Evolutionary conservation across 441 rosid genomes (phyloP).

Genomic region (Erysimum pusillum): DNA sequence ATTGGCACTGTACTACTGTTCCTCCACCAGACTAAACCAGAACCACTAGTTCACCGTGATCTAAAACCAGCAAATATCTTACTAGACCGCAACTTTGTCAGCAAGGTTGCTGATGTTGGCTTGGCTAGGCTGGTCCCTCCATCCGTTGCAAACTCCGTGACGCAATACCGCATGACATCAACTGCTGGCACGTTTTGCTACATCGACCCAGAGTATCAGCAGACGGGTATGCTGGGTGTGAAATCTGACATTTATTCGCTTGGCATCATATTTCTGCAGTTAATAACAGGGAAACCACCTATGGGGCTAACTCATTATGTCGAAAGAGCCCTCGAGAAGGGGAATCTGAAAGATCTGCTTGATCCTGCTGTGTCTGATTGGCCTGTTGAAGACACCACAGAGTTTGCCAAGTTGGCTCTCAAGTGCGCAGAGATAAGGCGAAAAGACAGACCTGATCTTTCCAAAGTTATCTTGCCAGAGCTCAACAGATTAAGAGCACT

Average conservation of each 20-base stretch:
- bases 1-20: slow-evolving; percentile 80
- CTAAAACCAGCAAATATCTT: slow-evolving; percentile 89
- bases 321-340: slow-evolving; percentile 71
- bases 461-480: slow-evolving; percentile 74
- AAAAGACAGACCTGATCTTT: slow-evolving; percentile 91
- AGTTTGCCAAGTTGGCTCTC: slow-evolving; percentile 75
- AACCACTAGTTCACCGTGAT: slow-evolving; percentile 94
- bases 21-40: slow-evolving; percentile 95
- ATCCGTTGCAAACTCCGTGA: slow-evolving; percentile 76
- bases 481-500: slow-evolving; percentile 72
- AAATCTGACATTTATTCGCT: slow-evolving; percentile 91
- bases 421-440: slow-evolving; percentile 85
- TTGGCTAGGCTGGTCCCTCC: slow-evolving; percentile 94
- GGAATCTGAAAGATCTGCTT: slow-evolving; percentile 65
- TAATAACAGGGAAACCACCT: slow-evolving; percentile 81
- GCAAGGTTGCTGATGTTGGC: slow-evolving; percentile 95
- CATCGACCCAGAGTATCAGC: slow-evolving; percentile 96
- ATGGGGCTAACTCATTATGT: slow-evolving; percentile 94
- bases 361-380: slow-evolving; percentile 81
- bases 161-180: slow-evolving; percentile 93
- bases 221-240: slow-evolving; percentile 91
- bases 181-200: slow-evolving; percentile 97
- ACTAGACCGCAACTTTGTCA: slow-evolving; percentile 86
- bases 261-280: slow-evolving; percentile 85
- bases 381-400: slow-evolving; percentile 82